Conservation (phyloP, 306 rosid genomes). For the Cucurbita ficifolia region DNA sequence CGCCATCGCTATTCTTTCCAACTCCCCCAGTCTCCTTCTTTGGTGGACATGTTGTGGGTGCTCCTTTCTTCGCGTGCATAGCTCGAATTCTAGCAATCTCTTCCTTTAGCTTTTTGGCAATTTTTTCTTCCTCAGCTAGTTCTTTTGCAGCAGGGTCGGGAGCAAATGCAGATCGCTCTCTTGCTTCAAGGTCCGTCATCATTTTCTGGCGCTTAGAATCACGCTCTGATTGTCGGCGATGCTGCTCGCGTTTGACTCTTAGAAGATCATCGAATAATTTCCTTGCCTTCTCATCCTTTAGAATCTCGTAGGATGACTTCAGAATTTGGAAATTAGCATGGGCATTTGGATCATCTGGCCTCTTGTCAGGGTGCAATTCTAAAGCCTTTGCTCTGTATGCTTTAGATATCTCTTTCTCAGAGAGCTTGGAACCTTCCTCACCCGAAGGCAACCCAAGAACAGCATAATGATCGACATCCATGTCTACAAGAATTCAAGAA, state of each 20-base stretch:
- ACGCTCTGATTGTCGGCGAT: conserved; percentile 47
- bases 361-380: conserved; percentile 85
- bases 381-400: conserved; percentile 67
- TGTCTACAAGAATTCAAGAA: not conserved
- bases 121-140: conserved; percentile 59
- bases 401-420: conserved; percentile 54
- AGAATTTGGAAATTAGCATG: conserved; percentile 11
- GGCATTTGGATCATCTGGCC: conserved; percentile 69
- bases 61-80: conserved; percentile 49
- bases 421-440: conserved; percentile 55
- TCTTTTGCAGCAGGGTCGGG: conserved; percentile 34
- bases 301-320: conserved; percentile 63
- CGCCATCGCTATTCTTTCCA: conserved; percentile 21
- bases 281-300: conserved; percentile 58
- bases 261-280: conserved; percentile 59
- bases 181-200: conserved; percentile 79
- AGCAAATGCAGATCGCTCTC: conserved; percentile 54
- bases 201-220: conserved; percentile 62
- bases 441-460: conserved; percentile 73
- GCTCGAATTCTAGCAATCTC: conserved; percentile 68
- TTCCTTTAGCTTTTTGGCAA: conserved; percentile 48
- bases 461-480: conserved; percentile 42
- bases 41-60: conserved; percentile 4
- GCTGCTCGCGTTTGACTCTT: conserved; percentile 55
- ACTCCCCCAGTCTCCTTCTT: conserved; percentile 18